A percentile compares a stretch with the other conserved stretches of the same genome.
Evolutionary conservation across 352 stramenopile species (phyloP).

Genomic region (Globisporangium middletonii): DNA sequence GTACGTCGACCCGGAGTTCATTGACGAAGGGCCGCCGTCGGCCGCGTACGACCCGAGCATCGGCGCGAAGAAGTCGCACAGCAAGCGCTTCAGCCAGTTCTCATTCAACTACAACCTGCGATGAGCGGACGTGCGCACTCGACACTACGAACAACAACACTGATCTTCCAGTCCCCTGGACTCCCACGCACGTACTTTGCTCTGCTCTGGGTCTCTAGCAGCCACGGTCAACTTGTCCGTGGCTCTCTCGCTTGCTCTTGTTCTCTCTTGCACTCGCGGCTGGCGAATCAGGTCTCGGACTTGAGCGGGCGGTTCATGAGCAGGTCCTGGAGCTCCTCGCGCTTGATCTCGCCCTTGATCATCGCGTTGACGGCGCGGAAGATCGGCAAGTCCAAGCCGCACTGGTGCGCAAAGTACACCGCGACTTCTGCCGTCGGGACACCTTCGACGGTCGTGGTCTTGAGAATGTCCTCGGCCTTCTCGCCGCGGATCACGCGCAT

Average conservation of each 20-base stretch:
- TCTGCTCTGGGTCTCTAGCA: neutral
- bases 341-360: slow-evolving; percentile 74
- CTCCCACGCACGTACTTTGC: neutral
- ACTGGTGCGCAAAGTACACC: slow-evolving; percentile 88
- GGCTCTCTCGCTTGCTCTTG: neutral
- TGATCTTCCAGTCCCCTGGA: neutral
- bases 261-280: too few relatives aligned
- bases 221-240: neutral
- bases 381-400: slow-evolving; percentile 88
- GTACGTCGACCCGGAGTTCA: slow-evolving; percentile 88
- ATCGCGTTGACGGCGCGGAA: slow-evolving; percentile 85
- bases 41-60: slow-evolving; percentile 72
- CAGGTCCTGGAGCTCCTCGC: slow-evolving; percentile 63
- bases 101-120: slow-evolving; percentile 85
- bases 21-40: slow-evolving; percentile 77
- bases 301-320: slow-evolving; percentile 81
- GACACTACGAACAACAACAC: too few relatives aligned
- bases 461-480: slow-evolving; percentile 92
- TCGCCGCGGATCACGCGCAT: slow-evolving; percentile 91
- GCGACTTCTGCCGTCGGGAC: slow-evolving; percentile 94
- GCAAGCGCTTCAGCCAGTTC: slow-evolving; percentile 88
- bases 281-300: slow-evolving; percentile 49
- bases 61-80: slow-evolving; percentile 51
- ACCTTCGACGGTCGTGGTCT: slow-evolving; percentile 88
- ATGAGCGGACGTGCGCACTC: slow-evolving; percentile 4